These are phyloP conservation scores for Actinomucor elegans DNA, from an alignment of 371 early-diverging fungal genomes.

Conservation along the genomic window DNA sequence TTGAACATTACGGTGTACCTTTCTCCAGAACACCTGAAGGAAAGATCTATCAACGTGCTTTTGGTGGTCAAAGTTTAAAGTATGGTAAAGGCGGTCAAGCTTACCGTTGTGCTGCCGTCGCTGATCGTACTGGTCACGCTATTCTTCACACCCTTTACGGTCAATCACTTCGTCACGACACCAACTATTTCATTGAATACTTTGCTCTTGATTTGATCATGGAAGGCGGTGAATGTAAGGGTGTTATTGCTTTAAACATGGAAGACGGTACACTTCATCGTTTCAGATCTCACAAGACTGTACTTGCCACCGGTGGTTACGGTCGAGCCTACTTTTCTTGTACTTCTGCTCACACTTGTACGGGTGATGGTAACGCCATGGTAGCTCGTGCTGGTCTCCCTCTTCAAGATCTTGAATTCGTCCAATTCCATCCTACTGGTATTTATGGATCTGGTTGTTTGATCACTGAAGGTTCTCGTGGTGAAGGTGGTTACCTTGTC, in stretches of 20 bases:
- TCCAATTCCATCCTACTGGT: slow-evolving; percentile 98
- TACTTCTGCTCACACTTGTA: slow-evolving; percentile 98
- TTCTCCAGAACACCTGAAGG: slow-evolving; percentile 97
- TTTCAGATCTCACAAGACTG: slow-evolving; percentile 97
- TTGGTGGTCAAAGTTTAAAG: slow-evolving; percentile 94
- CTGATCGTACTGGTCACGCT: slow-evolving; percentile 98
- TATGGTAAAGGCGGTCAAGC: slow-evolving; percentile 97
- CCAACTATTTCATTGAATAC: slow-evolving; percentile 97
- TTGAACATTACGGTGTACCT: slow-evolving; percentile 97
- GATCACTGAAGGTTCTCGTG: slow-evolving; percentile 96
- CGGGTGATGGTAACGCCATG: slow-evolving; percentile 98
- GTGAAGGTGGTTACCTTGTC: slow-evolving; percentile 95
- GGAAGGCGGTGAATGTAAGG: slow-evolving; percentile 97
- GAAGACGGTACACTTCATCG: slow-evolving; percentile 98
- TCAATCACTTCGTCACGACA: slow-evolving; percentile 92
- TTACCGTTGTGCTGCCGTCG: slow-evolving; percentile 96
- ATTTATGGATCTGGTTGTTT: slow-evolving; percentile 97
- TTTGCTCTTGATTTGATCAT: slow-evolving; percentile 97
- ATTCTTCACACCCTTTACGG: slow-evolving; percentile 97
- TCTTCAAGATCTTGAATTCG: slow-evolving; percentile 95
- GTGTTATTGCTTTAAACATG: slow-evolving; percentile 94
- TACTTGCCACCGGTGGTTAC: slow-evolving; percentile 98
- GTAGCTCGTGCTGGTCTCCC: slow-evolving; percentile 88
- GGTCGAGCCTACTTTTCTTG: slow-evolving; percentile 98
- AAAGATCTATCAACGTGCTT: slow-evolving; percentile 97